Evolutionary conservation across 495 filamentous ascomycete species (phyloP).

Genomic region (Penicillium paradoxum): DNA sequence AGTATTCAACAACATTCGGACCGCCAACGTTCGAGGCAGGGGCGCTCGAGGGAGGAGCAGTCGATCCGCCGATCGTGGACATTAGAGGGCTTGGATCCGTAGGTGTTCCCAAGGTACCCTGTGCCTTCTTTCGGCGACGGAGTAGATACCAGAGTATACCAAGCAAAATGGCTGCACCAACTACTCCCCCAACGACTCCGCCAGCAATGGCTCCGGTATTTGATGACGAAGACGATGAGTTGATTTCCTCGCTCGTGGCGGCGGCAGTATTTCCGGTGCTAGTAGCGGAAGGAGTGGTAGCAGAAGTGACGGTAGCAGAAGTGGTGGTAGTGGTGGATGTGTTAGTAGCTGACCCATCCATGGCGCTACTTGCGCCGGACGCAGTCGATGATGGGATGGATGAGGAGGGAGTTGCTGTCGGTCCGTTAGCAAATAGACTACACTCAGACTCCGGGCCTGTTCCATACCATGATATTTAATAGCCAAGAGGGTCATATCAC

Average conservation of each 20-base stretch:
- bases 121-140: neutral
- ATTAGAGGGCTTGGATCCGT: neutral
- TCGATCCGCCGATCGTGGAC: neutral
- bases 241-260: neutral
- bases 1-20: neutral
- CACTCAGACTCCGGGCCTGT: too few species aligned
- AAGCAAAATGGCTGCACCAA: slow-evolving; percentile 1
- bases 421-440: neutral
- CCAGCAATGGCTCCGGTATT: slow-evolving; percentile 12
- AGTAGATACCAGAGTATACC: slow-evolving; percentile 10
- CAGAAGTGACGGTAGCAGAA: too few species aligned
- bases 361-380: too few species aligned
- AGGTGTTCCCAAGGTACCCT: neutral
- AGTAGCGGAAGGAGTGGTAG: neutral
- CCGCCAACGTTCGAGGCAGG: neutral
- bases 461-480: neutral
- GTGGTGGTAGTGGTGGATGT: too few species aligned
- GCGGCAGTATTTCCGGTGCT: neutral
- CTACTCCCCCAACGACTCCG: slow-evolving; percentile 12
- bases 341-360: neutral
- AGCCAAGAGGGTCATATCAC: neutral
- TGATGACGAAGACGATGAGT: neutral
- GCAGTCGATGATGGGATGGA: neutral
- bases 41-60: neutral
- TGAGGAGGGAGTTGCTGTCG: neutral